Evolutionary conservation across 192 early-diverging fungal genomes (phyloP).

Genomic region (Dissophora ornata): DNA sequence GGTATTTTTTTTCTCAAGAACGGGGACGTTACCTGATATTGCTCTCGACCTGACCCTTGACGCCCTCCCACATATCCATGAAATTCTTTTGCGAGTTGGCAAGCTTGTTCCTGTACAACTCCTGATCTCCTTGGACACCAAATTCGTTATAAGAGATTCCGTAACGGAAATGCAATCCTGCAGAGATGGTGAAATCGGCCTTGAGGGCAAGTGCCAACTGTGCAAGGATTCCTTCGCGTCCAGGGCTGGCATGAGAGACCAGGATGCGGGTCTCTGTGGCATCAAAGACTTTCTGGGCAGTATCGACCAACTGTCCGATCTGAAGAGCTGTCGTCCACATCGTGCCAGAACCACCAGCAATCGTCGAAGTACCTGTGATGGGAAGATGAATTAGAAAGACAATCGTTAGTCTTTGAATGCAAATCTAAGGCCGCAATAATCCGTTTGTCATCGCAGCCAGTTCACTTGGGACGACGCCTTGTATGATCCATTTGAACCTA

Average conservation of each 20-base stretch:
- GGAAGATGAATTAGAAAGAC: not conserved
- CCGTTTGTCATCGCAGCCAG: too few relatives aligned
- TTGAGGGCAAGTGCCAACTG: slow-evolving; percentile 64
- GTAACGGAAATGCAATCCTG: slow-evolving; percentile 72
- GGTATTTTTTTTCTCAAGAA: too few relatives aligned
- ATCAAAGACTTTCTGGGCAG: slow-evolving; percentile 65
- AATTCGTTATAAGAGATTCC: slow-evolving; percentile 72
- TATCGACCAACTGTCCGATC: slow-evolving; percentile 71
- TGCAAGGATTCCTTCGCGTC: slow-evolving; percentile 67
- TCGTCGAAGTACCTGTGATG: slow-evolving; percentile 58
- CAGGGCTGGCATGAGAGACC: slow-evolving; percentile 69
- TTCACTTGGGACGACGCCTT: too few relatives aligned
- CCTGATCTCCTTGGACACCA: slow-evolving; percentile 64
- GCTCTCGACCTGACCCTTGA: slow-evolving; percentile 64
- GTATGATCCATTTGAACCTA: slow-evolving; percentile 8
- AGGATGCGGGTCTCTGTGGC: slow-evolving; percentile 66
- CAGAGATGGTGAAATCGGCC: slow-evolving; percentile 72
- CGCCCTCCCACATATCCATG: slow-evolving; percentile 64
- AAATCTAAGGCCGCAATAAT: too few relatives aligned
- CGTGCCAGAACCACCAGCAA: slow-evolving; percentile 69
- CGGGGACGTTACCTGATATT: slow-evolving; percentile 69
- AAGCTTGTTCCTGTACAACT: slow-evolving; percentile 62
- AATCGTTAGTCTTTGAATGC: too few relatives aligned
- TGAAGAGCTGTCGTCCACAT: slow-evolving; percentile 75
- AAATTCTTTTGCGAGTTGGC: slow-evolving; percentile 62